These are phyloP conservation scores for Entomortierella lignicola DNA, from an alignment of 192 early-diverging fungal genomes.

Conservation along the genomic window DNA sequence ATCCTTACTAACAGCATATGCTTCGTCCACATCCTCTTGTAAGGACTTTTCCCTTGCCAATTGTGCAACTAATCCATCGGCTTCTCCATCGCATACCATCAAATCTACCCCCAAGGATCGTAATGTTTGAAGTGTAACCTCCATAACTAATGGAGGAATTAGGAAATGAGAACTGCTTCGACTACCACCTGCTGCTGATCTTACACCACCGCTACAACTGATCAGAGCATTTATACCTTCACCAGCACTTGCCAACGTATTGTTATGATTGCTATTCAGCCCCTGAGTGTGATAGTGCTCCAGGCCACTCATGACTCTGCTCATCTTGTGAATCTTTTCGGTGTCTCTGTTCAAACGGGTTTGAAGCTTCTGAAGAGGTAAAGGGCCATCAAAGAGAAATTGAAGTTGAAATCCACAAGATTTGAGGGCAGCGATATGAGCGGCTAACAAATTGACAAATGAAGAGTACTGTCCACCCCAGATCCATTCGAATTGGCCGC, in stretches of 20 bases:
- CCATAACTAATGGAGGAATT: slow-evolving; percentile 62
- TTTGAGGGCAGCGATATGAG: slow-evolving; percentile 35
- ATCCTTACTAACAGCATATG: slow-evolving; percentile 61
- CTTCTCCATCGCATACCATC: slow-evolving; percentile 57
- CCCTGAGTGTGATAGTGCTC: slow-evolving; percentile 30
- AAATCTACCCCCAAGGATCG: slow-evolving; percentile 50
- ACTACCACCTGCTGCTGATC: slow-evolving; percentile 6
- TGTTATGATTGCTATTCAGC: background rate
- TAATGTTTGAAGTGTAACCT: slow-evolving; percentile 55
- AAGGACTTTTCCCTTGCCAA: slow-evolving; percentile 49
- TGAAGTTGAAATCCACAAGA: slow-evolving; percentile 42
- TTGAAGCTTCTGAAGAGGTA: slow-evolving; percentile 55
- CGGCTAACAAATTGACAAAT: slow-evolving; percentile 45
- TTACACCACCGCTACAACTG: background rate
- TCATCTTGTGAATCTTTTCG: slow-evolving; percentile 54
- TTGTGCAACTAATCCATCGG: slow-evolving; percentile 57
- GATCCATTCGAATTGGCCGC: slow-evolving; percentile 59
- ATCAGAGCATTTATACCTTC: background rate
- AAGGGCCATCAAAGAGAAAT: slow-evolving; percentile 62
- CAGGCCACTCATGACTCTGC: slow-evolving; percentile 32
- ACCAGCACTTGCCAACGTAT: background rate
- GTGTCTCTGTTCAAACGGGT: slow-evolving; percentile 57
- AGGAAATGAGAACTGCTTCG: slow-evolving; percentile 49
- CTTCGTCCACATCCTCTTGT: slow-evolving; percentile 34
- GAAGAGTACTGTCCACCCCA: slow-evolving; percentile 61